Evolutionary conservation across 2,329 filamentous ascomycete species (phyloP).

Genomic region (Claviceps sp.): DNA sequence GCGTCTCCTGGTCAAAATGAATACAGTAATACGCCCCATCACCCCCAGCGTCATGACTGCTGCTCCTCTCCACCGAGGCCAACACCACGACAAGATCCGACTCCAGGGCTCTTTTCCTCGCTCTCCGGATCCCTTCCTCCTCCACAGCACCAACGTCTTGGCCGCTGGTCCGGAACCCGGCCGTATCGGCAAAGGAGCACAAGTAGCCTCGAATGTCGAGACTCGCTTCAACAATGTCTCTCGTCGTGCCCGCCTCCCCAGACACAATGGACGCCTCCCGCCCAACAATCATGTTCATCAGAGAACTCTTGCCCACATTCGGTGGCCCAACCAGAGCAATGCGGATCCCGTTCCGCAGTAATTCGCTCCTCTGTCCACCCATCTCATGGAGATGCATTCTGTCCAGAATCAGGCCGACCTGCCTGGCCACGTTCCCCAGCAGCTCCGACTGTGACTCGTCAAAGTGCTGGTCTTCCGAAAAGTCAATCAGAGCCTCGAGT

Average conservation of each 20-base stretch:
- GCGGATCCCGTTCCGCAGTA: slow-evolving; percentile 72
- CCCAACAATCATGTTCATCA: slow-evolving; percentile 82
- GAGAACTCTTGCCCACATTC: slow-evolving; percentile 87
- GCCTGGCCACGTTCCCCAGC: slow-evolving; percentile 51
- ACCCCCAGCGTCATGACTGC: slow-evolving; percentile 13
- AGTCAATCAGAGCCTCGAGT: slow-evolving; percentile 91
- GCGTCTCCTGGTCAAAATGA: slow-evolving; percentile 40
- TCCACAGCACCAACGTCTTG: slow-evolving; percentile 58
- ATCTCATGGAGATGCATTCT: slow-evolving; percentile 56
- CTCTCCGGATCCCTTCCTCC: slow-evolving; percentile 78
- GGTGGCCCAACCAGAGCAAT: slow-evolving; percentile 82
- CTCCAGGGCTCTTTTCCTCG: slow-evolving; percentile 64
- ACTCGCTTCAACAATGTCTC: slow-evolving; percentile 85
- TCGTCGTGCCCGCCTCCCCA: slow-evolving; percentile 79
- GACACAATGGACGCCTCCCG: slow-evolving; percentile 93
- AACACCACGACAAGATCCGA: slow-evolving; percentile 80
- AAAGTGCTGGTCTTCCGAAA: slow-evolving; percentile 94
- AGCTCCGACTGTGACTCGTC: slow-evolving; percentile 71
- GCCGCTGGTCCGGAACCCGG: slow-evolving; percentile 55
- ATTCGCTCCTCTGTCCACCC: slow-evolving; percentile 69
- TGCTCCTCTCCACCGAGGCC: slow-evolving; percentile 50
- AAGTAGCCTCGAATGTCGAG: slow-evolving; percentile 83
- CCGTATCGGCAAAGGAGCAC: slow-evolving; percentile 91
- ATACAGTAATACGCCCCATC: slow-evolving; percentile 22
- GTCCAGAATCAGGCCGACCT: slow-evolving; percentile 46